Evolutionary conservation across 78 protist species (phyloP), one percentile per base, ranked within the genome.

Genomic region (Planoprotostelium fungivorum): DNA sequence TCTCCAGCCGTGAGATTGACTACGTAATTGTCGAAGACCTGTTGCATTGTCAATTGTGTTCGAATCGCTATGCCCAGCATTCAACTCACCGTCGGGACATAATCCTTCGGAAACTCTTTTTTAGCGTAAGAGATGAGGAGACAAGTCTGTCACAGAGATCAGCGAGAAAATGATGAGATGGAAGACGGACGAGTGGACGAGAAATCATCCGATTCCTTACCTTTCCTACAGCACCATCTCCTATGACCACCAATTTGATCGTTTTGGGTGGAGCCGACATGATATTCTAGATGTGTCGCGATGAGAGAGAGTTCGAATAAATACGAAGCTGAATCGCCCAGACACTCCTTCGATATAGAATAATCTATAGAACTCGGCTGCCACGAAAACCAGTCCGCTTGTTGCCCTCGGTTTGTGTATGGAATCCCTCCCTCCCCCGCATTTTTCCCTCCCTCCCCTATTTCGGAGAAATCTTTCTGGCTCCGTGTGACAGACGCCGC

Each of bases 1-100:
- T 92, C 97, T 86, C 98, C 99, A 28, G 98, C 99, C 85, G 94
- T 93, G 23, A 97, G 96, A 37, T 94, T 94, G 36, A 97, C 97
- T 37, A 91, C 85, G 90, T 97, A 98, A 87, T 98, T 98, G 88
- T 98, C 99, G 86, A 98, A 98, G 63, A 92, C 36, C 51, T 31
- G 34, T 86, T 1, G 35, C 35, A 51, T 34, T 34, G 38, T 1
- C n/a, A 86, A 51, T 86, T 31, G n/a, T 34, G 29, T 39, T 34
- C 1, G 38, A 34, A 31, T 29, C 35, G 25, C 31, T 35, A 1
- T 35, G 35, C 25, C 84, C 1, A n/a, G 31, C n/a, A 86, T 38
- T 29, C 28, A 34, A 86, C 84, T 16, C 84, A 92, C 94, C 37
- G 97, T 95, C 89, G 97, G 97, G 51, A 95, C 95, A 89, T 95